A percentile compares a stretch with the other conserved stretches of the same genome.
phyloP scores from a whole-genome alignment of 2,329 filamentous ascomycete genomes.

The Neophaeococcomyces mojaviensis region DNA sequence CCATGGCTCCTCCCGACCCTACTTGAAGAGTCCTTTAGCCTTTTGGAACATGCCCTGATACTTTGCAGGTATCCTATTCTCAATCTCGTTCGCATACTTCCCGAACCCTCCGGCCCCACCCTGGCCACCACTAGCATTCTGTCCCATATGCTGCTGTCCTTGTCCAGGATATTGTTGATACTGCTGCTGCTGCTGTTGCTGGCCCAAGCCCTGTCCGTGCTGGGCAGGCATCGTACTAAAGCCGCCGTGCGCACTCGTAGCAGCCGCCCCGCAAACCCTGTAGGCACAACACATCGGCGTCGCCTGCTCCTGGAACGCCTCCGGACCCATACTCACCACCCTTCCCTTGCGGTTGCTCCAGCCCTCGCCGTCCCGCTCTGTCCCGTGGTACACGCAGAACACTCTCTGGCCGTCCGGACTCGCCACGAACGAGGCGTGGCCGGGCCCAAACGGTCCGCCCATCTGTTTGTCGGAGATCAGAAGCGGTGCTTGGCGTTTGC shows the following conservation, averaged over 20 bases:
- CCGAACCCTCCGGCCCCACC: not conserved
- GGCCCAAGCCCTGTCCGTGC: not conserved
- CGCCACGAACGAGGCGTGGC: constrained; percentile 20
- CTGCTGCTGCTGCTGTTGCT: too few relatives aligned
- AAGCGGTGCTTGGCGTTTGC: constrained; percentile 17
- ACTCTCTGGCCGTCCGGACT: constrained; percentile 12
- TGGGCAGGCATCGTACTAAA: not conserved
- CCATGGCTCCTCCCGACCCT: too few relatives aligned
- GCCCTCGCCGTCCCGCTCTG: constrained; percentile 15
- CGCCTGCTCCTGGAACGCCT: constrained; percentile 13
- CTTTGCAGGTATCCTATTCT: constrained; percentile 7
- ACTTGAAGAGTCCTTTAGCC: constrained; percentile 7
- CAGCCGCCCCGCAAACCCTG: not conserved
- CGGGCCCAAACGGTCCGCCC: constrained; percentile 22
- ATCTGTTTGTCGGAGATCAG: constrained; percentile 13
- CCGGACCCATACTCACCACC: constrained; percentile 11
- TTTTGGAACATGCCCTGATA: constrained; percentile 8
- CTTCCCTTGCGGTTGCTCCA: constrained; percentile 22
- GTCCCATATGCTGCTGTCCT: not conserved
- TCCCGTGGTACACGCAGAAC: constrained; percentile 23
- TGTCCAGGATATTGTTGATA: not conserved
- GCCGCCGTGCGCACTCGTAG: too few relatives aligned
- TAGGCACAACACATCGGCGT: constrained; percentile 18
- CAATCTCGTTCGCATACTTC: constrained; percentile 6
- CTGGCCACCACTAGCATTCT: not conserved